A percentile compares a stretch with the other conserved stretches of the same genome.
These are phyloP conservation scores for Corniculantispora saksenae DNA, from an alignment of 2,329 filamentous ascomycete genomes.

Conservation along the genomic window DNA sequence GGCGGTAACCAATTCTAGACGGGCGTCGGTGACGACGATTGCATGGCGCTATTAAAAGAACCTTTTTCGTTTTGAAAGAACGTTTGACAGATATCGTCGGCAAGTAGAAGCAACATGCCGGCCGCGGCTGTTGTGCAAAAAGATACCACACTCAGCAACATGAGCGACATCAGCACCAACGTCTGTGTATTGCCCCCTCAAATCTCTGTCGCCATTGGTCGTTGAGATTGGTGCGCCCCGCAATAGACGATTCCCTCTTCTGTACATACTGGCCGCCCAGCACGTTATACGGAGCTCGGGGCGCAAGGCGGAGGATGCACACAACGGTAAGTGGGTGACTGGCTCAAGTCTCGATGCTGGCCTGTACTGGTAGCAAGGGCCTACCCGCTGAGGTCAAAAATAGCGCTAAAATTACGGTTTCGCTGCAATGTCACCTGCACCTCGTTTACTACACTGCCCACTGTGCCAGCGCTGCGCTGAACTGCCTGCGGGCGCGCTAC, in stretches of 20 bases:
- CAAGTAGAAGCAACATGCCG: neutral
- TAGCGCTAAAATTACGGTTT: conserved; percentile 9
- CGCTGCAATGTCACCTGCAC: neutral
- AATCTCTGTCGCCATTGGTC: neutral
- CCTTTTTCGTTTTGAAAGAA: no score
- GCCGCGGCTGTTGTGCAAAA: neutral
- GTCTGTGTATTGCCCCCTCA: neutral
- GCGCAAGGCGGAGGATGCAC: conserved; percentile 13
- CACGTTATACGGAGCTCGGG: conserved; percentile 7
- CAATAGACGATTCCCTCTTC: conserved; percentile 7
- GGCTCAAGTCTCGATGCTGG: conserved; percentile 6
- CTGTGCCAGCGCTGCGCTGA: neutral
- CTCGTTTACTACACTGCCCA: neutral
- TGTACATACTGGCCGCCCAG: neutral
- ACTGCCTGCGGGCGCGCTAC: neutral
- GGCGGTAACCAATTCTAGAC: conserved; percentile 9
- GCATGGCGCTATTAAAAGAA: conserved; percentile 2
- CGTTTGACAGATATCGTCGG: neutral
- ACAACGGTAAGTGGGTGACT: conserved; percentile 3
- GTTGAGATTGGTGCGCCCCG: neutral
- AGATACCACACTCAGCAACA: no score
- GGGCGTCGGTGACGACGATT: neutral
- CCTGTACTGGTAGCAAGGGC: no score
- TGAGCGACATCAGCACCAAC: conserved; percentile 1
- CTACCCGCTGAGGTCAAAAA: no score